Conservation (phyloP, 495 filamentous ascomycete species). For the Penicillium chermesinum region DNA sequence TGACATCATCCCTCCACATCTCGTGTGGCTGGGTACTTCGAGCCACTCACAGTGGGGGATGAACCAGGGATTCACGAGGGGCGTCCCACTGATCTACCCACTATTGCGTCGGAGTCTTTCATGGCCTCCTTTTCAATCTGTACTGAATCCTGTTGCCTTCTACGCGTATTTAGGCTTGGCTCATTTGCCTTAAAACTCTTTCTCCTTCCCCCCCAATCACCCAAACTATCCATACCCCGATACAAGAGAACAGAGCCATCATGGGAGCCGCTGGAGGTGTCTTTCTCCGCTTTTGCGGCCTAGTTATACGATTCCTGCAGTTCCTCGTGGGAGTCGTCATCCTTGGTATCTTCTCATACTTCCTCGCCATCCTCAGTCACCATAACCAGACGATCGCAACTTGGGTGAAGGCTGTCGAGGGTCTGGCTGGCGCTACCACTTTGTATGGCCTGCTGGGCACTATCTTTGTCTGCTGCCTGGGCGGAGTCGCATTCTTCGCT, state of each 20-base stretch:
- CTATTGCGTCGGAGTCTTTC: slow-evolving; percentile 14
- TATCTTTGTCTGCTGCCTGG: slow-evolving; percentile 71
- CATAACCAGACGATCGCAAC: slow-evolving; percentile 54
- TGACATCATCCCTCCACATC: not conserved
- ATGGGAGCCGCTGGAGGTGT: slow-evolving; percentile 49
- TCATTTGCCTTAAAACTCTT: too few species aligned
- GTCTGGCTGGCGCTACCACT: slow-evolving; percentile 67
- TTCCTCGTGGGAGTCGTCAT: slow-evolving; percentile 67
- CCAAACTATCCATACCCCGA: not conserved
- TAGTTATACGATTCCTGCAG: slow-evolving; percentile 62
- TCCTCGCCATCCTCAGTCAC: slow-evolving; percentile 46
- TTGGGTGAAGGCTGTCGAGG: slow-evolving; percentile 72
- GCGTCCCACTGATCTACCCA: slow-evolving; percentile 26
- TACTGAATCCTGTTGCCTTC: slow-evolving; percentile 26
- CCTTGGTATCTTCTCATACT: slow-evolving; percentile 73
- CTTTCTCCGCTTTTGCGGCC: slow-evolving; percentile 57
- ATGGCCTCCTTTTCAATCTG: slow-evolving; percentile 14
- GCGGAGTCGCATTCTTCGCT: slow-evolving; percentile 70
- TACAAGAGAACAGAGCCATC: slow-evolving; percentile 4
- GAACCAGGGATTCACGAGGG: slow-evolving; percentile 7
- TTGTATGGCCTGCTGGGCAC: slow-evolving; percentile 68
- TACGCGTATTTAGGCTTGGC: too few species aligned
- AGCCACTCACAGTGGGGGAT: slow-evolving; percentile 12
- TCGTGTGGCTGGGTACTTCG: slow-evolving; percentile 1
- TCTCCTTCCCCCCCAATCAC: not conserved